Evolutionary conservation across 257 asterid species (phyloP).

Genomic region (Capsicum baccatum): DNA sequence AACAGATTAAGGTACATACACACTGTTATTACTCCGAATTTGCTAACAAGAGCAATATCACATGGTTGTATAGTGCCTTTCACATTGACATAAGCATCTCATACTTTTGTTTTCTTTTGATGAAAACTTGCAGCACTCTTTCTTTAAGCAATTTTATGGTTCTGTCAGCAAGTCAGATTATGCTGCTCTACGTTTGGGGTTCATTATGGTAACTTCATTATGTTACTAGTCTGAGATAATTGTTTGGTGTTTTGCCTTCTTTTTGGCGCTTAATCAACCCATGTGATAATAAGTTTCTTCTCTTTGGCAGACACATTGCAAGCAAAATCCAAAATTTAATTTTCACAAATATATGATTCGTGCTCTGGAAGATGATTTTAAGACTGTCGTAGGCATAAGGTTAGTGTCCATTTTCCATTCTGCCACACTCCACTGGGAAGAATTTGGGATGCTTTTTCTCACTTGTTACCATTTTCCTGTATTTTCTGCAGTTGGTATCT

Average conservation of each 20-base stretch:
- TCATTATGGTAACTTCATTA: conserved; percentile 66
- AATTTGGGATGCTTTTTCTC: not conserved
- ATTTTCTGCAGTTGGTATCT: conserved; percentile 87
- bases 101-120: not conserved
- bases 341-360: conserved; percentile 98
- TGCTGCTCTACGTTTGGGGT: conserved; percentile 82
- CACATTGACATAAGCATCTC: conserved; percentile 7
- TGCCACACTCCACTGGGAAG: conserved; percentile 1
- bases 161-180: conserved; percentile 94
- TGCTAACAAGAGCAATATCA: not conserved
- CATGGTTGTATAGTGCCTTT: not conserved
- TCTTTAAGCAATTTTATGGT: conserved; percentile 87
- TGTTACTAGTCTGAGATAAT: not conserved
- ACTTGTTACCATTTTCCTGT: conserved; percentile 23
- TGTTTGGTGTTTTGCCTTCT: not conserved
- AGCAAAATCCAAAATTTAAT: conserved; percentile 86
- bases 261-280: conserved; percentile 11
- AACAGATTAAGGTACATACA: no score
- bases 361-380: conserved; percentile 94
- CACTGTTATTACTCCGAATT: no score
- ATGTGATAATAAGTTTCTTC: conserved; percentile 31
- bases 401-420: not conserved
- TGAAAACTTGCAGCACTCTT: conserved; percentile 71
- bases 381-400: conserved; percentile 96
- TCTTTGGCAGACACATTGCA: conserved; percentile 76